A percentile compares a stretch with the other conserved stretches of the same genome.
phyloP scores from a whole-genome alignment of 768 basidiomycete species.

The Paxillus involutus region DNA sequence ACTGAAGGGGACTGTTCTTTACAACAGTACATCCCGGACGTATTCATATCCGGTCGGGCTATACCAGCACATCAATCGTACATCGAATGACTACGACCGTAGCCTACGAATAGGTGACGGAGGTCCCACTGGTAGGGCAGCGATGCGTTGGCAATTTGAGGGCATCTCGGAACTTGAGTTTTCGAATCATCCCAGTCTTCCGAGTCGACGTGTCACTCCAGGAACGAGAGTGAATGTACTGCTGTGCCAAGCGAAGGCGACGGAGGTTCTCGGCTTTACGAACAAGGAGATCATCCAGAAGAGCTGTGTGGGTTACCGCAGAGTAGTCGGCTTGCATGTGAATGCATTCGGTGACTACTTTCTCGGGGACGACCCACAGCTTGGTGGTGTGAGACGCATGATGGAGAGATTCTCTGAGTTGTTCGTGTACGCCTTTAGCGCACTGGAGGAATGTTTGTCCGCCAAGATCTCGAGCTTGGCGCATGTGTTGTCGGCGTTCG shows the following conservation, averaged over 20 bases:
- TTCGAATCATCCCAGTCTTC: no score
- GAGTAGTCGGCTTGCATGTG: constrained; percentile 32
- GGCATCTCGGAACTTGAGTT: no score
- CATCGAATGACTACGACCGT: no score
- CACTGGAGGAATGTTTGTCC: constrained; percentile 25
- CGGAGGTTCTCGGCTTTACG: constrained; percentile 27
- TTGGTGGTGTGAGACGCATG: constrained; percentile 42
- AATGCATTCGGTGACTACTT: constrained; percentile 12
- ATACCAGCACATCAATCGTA: no score
- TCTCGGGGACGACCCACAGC: constrained; percentile 38
- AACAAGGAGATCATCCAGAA: constrained; percentile 30
- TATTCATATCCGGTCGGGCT: no score
- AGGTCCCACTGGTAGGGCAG: no score
- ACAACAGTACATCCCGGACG: no score
- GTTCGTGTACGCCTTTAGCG: constrained; percentile 24
- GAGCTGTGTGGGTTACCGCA: constrained; percentile 29
- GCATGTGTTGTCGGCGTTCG: constrained; percentile 10
- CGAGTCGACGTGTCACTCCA: no score
- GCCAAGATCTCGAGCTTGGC: constrained; percentile 22
- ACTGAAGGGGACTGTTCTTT: no score
- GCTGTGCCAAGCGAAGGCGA: constrained; percentile 25
- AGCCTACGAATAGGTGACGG: no score
- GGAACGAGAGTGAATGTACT: constrained; percentile 33
- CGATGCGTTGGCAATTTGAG: no score
- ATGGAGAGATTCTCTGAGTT: constrained; percentile 41